Evolutionary conservation across 2,329 filamentous ascomycete genomes (phyloP), one percentile per base, ranked within the genome.

Genomic region (Alternaria metachromatica): DNA sequence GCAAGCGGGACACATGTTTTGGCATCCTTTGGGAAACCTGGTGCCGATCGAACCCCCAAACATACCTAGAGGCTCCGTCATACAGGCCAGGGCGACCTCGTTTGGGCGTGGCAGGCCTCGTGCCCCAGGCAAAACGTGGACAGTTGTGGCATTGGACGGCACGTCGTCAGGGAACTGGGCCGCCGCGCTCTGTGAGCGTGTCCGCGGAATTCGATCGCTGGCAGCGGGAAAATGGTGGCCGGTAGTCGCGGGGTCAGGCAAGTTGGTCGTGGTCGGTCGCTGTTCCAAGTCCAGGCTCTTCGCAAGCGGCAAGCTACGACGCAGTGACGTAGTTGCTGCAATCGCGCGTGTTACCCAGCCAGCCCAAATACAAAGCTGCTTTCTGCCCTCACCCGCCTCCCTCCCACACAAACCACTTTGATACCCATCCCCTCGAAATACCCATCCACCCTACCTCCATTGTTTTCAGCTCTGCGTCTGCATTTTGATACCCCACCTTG

Each of bases 401-500:
- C 51, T 58, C 56, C 53, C 55, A 54, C 49, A 60, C 58, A 48
- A 48, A 49, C 57, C 57, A 44, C 61, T 56, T 53, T 54, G 53
- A 62, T 65, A 57, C 66, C 58, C 64, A 50, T 44, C 49, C 54
- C 51, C 45, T 48, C 20, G 51, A 60, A 60, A 62, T 55, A 56
- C 59, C 61, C 61, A 63, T 43, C 37, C 45, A 63, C 37, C 49
- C 50, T 51, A 25, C 58, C 49, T 61, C 50, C 69, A 73, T 71
- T 73, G 67, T 69, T 71, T 60, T 59, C 58, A 62, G 63, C 44
- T 50, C 57, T 64, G 64, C 68, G 70, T 66, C 65, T 73, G 67
- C 66, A 72, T 72, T 71, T 74, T 74, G 72, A 74, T 74, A 74
- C 72, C 72, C 70, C 65, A 60, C 55, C 68, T 70, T 72, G 68